These are phyloP conservation scores for Phytophthora rubi DNA, from an alignment of 352 stramenopile genomes.

Conservation along the genomic window DNA sequence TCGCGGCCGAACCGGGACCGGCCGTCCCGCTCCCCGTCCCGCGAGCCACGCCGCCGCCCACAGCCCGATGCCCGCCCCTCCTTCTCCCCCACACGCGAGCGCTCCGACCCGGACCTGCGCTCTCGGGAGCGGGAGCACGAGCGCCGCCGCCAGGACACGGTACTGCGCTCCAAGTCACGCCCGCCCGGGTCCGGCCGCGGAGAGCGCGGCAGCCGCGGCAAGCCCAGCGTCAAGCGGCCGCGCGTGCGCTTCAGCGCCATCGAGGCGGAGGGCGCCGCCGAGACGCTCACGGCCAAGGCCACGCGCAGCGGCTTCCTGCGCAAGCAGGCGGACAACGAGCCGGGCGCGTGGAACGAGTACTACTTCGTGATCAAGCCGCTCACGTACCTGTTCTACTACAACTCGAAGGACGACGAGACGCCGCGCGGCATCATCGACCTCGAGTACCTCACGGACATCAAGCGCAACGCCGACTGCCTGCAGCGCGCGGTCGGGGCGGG, in stretches of 20 bases:
- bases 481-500: constrained; percentile 72
- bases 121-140: constrained; percentile 15
- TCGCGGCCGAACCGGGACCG: constrained; percentile 15
- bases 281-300: constrained; percentile 48
- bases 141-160: constrained; percentile 16
- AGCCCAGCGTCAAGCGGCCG: constrained; percentile 43
- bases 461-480: constrained; percentile 76
- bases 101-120: constrained; percentile 24
- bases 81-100: constrained; percentile 30
- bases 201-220: constrained; percentile 21
- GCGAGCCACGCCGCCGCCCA: constrained; percentile 5
- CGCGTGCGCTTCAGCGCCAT: constrained; percentile 63
- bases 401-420: constrained; percentile 59
- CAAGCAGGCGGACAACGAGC: constrained; percentile 85
- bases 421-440: constrained; percentile 82
- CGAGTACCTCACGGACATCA: constrained; percentile 80
- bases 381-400: constrained; percentile 89
- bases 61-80: constrained; percentile 9
- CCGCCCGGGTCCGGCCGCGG: constrained; percentile 18
- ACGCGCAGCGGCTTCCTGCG: constrained; percentile 68
- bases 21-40: too few relatives aligned
- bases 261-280: constrained; percentile 51
- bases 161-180: constrained; percentile 31
- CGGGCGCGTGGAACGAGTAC: constrained; percentile 79
- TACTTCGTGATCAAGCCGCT: constrained; percentile 80